Base-by-base conservation (phyloP, 2,329 filamentous ascomycete species). In the Nothopassalora personata region DNA sequence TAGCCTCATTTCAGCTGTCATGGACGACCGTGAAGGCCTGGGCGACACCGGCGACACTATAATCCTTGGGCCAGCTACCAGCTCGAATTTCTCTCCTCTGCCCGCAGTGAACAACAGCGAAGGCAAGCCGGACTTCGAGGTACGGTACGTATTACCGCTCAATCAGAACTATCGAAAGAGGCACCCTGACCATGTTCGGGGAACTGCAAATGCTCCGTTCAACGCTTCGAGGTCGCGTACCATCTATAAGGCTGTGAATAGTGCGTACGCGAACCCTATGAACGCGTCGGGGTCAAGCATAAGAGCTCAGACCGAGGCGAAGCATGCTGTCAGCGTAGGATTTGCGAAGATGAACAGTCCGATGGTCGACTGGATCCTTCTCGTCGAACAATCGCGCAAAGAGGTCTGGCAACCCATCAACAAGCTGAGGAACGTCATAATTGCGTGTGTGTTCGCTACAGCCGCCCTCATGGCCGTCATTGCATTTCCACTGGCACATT, bases 401-500 rank as follows among this genome's bases (percentile, higher is more conserved):
- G 91, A 96, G 73, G 90, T 91, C 0, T 91, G 88, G 75, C 79
- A 80, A 7, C 89, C 91, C 0, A 91, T 96, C 58, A 75, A 79
- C 30, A 86, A 84, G 19, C 79, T 96, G n/a, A 85, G 89, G 19
- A 86, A 87, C 51, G 90, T 96, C 53, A 82, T 97, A 1, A 75
- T 96, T 1, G 90, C 85, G 5, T 96, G 90, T 61, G 88, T 96
- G 0, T 95, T 96, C 71, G 90, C 88, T 0, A 93, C 91, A 0
- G 82, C 87, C 11, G 91, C 66, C 0, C 79, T 88, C 4, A 83
- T 95, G 54, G 71, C 91, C 3, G 62, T 95, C 8, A 72, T 95
- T 1, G 81, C 90, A 2, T 82, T 92, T 39, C 90, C 91, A 0
- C 85, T 91, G 39, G 90, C 91, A 1, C 91, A 96, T 70, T 83